These are phyloP conservation scores for Claviceps pazoutovae DNA, from an alignment of 2,329 filamentous ascomycete species.

Conservation along the genomic window DNA sequence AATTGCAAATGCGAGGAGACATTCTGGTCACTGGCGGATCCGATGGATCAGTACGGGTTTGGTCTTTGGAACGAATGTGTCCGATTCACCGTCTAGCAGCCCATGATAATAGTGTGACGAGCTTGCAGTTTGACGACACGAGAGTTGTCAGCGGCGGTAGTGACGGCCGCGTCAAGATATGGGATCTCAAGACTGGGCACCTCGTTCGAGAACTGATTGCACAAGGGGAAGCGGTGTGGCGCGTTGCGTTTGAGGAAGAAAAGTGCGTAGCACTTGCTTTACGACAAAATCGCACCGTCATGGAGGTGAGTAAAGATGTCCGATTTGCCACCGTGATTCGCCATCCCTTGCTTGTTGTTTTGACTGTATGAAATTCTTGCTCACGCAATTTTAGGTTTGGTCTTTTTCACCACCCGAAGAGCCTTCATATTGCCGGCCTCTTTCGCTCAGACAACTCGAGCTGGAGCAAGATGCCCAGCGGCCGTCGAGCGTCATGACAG, in stretches of 20 bases:
- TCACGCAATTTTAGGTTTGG: constrained; percentile 54
- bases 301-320: constrained; percentile 60
- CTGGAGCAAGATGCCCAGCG: constrained; percentile 32
- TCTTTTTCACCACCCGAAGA: constrained; percentile 83
- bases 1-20: constrained; percentile 88
- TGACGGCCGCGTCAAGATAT: constrained; percentile 96
- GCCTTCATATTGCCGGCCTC: constrained; percentile 36
- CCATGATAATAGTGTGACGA: constrained; percentile 97
- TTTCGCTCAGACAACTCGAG: constrained; percentile 34
- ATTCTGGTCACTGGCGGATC: constrained; percentile 92
- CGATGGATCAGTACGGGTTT: constrained; percentile 89
- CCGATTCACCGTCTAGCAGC: constrained; percentile 90
- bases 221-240: constrained; percentile 90
- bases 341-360: neutral
- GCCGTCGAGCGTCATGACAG: constrained; percentile 37
- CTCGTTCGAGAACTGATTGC: constrained; percentile 82
- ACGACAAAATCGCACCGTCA: constrained; percentile 72
- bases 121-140: constrained; percentile 90
- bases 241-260: constrained; percentile 95
- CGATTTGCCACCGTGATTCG: no score
- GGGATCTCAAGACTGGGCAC: constrained; percentile 86
- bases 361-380: neutral
- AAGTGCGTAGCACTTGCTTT: constrained; percentile 94
- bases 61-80: constrained; percentile 81
- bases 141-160: constrained; percentile 91